phyloP scores from a whole-genome alignment of 108 stramenopile species.

The Cylindrotheca fusiformis region DNA sequence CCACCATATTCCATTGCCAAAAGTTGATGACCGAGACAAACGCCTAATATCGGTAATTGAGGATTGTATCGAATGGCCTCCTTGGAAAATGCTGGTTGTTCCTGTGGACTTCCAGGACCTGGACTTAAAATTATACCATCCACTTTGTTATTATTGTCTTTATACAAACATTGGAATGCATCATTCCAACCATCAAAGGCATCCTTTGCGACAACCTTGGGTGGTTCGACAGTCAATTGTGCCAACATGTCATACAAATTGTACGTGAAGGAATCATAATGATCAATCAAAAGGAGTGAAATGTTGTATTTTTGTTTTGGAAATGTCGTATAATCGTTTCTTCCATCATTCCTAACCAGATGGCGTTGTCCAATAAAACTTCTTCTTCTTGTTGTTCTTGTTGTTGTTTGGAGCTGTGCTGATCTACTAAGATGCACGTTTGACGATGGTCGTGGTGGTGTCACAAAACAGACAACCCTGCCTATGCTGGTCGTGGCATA shows the following conservation, averaged over 20 bases:
- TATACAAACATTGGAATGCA: no score
- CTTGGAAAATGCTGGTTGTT: constrained; percentile 69
- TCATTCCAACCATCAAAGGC: constrained; percentile 10
- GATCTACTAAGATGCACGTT: no score
- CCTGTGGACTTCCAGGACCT: constrained; percentile 87
- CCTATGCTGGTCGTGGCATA: no score
- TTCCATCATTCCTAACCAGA: no score
- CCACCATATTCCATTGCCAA: constrained; percentile 72
- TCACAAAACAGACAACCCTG: no score
- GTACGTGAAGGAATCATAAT: constrained; percentile 97
- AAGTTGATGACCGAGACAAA: constrained; percentile 94
- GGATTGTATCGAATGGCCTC: constrained; percentile 43
- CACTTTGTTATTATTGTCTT: constrained; percentile 5
- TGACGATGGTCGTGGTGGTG: no score
- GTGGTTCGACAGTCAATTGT: constrained; percentile 64
- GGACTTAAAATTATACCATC: constrained; percentile 87
- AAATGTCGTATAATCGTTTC: neutral
- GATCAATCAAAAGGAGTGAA: constrained; percentile 85
- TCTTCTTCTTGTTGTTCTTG: no score
- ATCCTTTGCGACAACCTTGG: constrained; percentile 85
- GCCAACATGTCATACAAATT: constrained; percentile 87
- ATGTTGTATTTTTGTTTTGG: constrained; percentile 48
- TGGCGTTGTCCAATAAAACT: no score
- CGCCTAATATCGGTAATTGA: constrained; percentile 82
- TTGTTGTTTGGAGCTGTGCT: no score